phyloP scores from a whole-genome alignment of 176 grass and related monocot species.

The Sorghum bicolor region Sorghum_bicolor_NCBIv3 NC_012870.2:9623501-9624000 shows the following conservation, averaged over 20 bases:
- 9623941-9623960: slow-evolving; percentile 90
- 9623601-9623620: slow-evolving; percentile 5
- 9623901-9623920: slow-evolving; percentile 75
- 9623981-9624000: slow-evolving; percentile 41
- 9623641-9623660: slow-evolving; percentile 20
- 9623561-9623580: slow-evolving; percentile 21
- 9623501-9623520: slow-evolving; percentile 88
- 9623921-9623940: slow-evolving; percentile 73
- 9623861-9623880: slow-evolving; percentile 10
- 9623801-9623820: not conserved
- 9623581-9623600: slow-evolving; percentile 28
- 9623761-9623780: slow-evolving; percentile 2
- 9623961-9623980: slow-evolving; percentile 63
- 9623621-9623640: slow-evolving; percentile 16
- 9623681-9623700: slow-evolving; percentile 95
- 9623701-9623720: slow-evolving; percentile 64
- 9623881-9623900: slow-evolving; percentile 96
- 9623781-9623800: slow-evolving; percentile 18
- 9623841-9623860: slow-evolving; percentile 8
- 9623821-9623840: slow-evolving; percentile 10
- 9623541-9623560: slow-evolving; percentile 99
- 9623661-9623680: slow-evolving; percentile 85
- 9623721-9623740: slow-evolving; percentile 70
- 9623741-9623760: slow-evolving; percentile 66
- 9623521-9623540: slow-evolving; percentile 85